Conservation (phyloP, 1,284 basidiomycete genomes). For the Anthracocystis walkeri region DNA sequence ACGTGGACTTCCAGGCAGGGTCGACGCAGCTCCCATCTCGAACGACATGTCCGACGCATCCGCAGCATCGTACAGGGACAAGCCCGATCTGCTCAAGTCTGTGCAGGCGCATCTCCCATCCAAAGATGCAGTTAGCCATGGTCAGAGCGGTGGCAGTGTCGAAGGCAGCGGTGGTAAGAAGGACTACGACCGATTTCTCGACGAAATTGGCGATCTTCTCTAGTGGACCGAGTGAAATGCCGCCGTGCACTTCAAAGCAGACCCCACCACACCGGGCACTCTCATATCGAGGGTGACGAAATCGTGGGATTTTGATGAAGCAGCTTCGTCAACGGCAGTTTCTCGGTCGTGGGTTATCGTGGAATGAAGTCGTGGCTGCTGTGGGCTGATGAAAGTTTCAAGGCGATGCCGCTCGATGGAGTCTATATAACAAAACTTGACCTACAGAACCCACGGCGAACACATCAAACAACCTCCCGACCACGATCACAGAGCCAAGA, state of each 20-base stretch:
- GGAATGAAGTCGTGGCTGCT: slow-evolving; percentile 4
- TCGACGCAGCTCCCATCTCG: slow-evolving; percentile 56
- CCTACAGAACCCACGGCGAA: not conserved
- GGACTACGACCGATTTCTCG: slow-evolving; percentile 49
- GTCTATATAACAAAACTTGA: not conserved
- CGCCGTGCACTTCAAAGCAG: not conserved
- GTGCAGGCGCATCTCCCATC: slow-evolving; percentile 32
- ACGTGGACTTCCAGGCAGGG: slow-evolving; percentile 51
- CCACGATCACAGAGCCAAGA: not conserved
- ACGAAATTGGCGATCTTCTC: slow-evolving; percentile 46
- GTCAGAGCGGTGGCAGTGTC: not conserved
- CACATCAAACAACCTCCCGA: not conserved
- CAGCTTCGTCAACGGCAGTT: slow-evolving; percentile 4
- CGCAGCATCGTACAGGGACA: slow-evolving; percentile 14
- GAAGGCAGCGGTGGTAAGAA: slow-evolving; percentile 7
- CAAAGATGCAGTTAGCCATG: slow-evolving; percentile 4
- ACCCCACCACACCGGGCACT: not conserved
- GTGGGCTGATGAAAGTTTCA: slow-evolving; percentile 7
- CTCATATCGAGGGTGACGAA: slow-evolving; percentile 1
- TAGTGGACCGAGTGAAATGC: not conserved
- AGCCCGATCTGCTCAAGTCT: slow-evolving; percentile 32
- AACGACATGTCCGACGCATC: slow-evolving; percentile 15
- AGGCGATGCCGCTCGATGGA: too few species aligned
- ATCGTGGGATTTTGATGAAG: slow-evolving; percentile 11
- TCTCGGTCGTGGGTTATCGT: not conserved